phyloP scores from a whole-genome alignment of 352 stramenopile genomes.

The Phytopythium montanum region DNA sequence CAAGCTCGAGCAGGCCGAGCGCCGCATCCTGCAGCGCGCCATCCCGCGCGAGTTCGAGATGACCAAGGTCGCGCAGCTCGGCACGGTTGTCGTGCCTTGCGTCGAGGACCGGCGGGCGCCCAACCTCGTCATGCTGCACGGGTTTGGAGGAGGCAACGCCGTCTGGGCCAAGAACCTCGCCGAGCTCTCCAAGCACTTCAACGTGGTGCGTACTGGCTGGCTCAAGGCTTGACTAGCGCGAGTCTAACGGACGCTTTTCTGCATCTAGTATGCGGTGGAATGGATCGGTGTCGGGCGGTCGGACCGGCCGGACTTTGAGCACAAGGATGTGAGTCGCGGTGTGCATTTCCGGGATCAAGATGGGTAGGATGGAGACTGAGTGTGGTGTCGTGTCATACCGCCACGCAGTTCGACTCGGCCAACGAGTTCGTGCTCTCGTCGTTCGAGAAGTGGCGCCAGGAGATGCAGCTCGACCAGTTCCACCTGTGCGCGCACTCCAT shows the following conservation, averaged over 20 bases:
- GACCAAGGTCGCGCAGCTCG: constrained; percentile 74
- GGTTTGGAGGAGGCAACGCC: constrained; percentile 75
- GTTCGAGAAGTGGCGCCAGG: constrained; percentile 77
- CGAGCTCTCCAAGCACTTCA: constrained; percentile 71
- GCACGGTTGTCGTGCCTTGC: constrained; percentile 78
- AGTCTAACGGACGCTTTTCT: not conserved
- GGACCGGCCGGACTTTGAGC: constrained; percentile 69
- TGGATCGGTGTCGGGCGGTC: constrained; percentile 81
- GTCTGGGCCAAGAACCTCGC: constrained; percentile 85
- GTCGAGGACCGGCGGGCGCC: constrained; percentile 45
- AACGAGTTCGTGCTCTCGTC: constrained; percentile 64
- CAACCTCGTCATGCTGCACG: constrained; percentile 81
- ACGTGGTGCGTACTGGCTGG: constrained; percentile 49
- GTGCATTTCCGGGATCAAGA: not conserved
- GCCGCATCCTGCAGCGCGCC: constrained; percentile 45
- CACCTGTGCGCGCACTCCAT: constrained; percentile 80
- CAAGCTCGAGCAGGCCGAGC: constrained; percentile 59
- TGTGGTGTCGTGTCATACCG: not conserved
- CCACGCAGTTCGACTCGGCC: constrained; percentile 64
- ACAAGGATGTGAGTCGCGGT: constrained; percentile 47
- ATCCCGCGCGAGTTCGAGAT: constrained; percentile 61
- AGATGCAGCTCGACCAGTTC: constrained; percentile 66
- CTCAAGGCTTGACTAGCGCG: not conserved
- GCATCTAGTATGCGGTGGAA: constrained; percentile 82
- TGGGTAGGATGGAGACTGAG: not conserved